Evolutionary conservation across 2,329 filamentous ascomycete species (phyloP).

Genomic region (Westerdykella sp.): DNA sequence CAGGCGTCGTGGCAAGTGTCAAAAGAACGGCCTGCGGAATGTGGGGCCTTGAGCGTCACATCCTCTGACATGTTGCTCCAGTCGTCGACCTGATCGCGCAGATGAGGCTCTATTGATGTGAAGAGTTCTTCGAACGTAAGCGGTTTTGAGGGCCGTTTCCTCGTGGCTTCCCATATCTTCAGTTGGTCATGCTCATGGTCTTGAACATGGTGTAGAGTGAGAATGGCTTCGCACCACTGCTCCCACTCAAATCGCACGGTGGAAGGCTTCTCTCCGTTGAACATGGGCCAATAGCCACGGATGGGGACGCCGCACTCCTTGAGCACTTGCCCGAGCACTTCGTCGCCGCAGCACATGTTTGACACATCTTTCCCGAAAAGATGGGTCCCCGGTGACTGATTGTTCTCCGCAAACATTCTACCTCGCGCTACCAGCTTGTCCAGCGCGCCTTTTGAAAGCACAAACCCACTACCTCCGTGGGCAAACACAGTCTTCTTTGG

Average conservation of each 20-base stretch:
- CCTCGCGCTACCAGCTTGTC: slow-evolving; percentile 35
- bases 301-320: slow-evolving; percentile 32
- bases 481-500: slow-evolving; percentile 35
- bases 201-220: slow-evolving; percentile 35
- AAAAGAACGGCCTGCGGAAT: slow-evolving; percentile 19
- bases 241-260: slow-evolving; percentile 34
- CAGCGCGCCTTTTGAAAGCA: slow-evolving; percentile 47
- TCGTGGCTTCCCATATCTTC: slow-evolving; percentile 22
- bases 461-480: slow-evolving; percentile 41
- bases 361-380: slow-evolving; percentile 33
- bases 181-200: slow-evolving; percentile 25
- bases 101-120: slow-evolving; percentile 20
- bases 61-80: slow-evolving; percentile 33
- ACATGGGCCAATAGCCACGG: slow-evolving; percentile 40
- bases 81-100: slow-evolving; percentile 21
- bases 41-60: slow-evolving; percentile 14
- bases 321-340: slow-evolving; percentile 34
- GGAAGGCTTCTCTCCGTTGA: slow-evolving; percentile 40
- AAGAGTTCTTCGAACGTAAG: slow-evolving; percentile 33
- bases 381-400: slow-evolving; percentile 27
- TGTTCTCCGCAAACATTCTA: slow-evolving; percentile 31
- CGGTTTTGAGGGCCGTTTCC: slow-evolving; percentile 18
- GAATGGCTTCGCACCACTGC: slow-evolving; percentile 41
- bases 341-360: slow-evolving; percentile 36
- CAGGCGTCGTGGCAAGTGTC: slow-evolving; percentile 26